These are phyloP conservation scores for Raddia distichophylla DNA, from an alignment of 176 grass and related monocot genomes.

Conservation along the genomic window DNA sequence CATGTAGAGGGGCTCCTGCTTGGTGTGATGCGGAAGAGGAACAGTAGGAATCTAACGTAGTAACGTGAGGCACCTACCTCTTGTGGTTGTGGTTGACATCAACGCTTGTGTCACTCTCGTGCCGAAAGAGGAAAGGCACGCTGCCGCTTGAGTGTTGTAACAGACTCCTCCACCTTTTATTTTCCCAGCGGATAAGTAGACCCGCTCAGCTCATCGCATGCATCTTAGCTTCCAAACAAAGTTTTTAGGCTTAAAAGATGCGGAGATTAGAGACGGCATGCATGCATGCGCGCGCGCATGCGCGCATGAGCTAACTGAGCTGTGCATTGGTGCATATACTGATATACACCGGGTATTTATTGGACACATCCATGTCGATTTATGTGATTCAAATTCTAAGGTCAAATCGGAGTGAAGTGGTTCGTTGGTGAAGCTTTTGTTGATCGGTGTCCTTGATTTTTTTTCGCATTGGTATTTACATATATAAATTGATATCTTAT, in stretches of 20 bases:
- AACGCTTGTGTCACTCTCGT: slow-evolving; percentile 35
- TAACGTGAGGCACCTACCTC: slow-evolving; percentile 8
- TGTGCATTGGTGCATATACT: no score
- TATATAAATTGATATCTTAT: no score
- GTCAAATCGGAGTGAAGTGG: no score
- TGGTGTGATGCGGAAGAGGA: slow-evolving; percentile 6
- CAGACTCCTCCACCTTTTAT: background rate
- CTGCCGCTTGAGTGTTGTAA: slow-evolving; percentile 40
- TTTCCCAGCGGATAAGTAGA: slow-evolving; percentile 27
- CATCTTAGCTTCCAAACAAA: slow-evolving; percentile 57
- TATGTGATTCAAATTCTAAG: no score
- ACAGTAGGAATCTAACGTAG: slow-evolving; percentile 1
- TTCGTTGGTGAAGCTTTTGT: no score
- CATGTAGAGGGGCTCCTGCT: background rate
- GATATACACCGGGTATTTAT: no score
- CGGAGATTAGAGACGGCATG: background rate
- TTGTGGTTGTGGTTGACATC: background rate
- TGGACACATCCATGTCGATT: no score
- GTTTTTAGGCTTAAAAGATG: slow-evolving; percentile 24
- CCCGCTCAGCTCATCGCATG: background rate
- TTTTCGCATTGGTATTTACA: no score
- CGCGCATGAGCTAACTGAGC: no score
- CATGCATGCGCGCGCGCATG: background rate
- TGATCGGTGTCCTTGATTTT: no score
- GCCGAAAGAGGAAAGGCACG: slow-evolving; percentile 56